phyloP scores from a whole-genome alignment of 1,284 basidiomycete species.

The Amylostereum chailletii region DNA sequence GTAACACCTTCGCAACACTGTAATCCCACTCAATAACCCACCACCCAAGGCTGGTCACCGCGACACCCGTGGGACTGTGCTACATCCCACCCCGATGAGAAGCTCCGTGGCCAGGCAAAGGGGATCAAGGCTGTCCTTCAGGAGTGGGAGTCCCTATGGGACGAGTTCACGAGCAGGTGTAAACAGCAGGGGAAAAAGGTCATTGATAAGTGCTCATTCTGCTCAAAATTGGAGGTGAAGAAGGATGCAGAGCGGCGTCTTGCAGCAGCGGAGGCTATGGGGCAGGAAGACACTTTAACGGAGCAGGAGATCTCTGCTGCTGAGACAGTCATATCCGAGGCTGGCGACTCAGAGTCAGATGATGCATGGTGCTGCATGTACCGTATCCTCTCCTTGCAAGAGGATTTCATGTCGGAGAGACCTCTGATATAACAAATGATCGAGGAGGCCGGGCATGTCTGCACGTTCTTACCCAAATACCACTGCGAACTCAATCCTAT shows the following conservation, averaged over 20 bases:
- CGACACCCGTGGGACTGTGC: conserved; percentile 12
- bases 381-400: conserved; percentile 18
- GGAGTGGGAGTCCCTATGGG: conserved; percentile 23
- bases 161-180: no score
- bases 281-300: no score
- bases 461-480: conserved; percentile 24
- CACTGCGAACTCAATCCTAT: conserved; percentile 29
- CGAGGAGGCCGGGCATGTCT: conserved; percentile 19
- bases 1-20: conserved; percentile 18
- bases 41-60: no score
- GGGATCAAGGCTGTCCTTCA: conserved; percentile 24
- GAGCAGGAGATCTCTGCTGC: no score
- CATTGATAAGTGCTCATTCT: no score
- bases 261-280: no score
- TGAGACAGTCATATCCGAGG: no score
- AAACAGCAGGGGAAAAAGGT: no score
- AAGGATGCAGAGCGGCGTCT: no score
- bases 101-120: conserved; percentile 22
- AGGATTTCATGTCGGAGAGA: conserved; percentile 14
- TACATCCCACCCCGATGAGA: conserved; percentile 21
- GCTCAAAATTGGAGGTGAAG: no score
- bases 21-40: no score
- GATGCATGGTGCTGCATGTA: conserved; percentile 21
- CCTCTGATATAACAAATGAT: conserved; percentile 22
- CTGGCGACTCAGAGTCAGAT: no score